Evolutionary conservation across 2,329 filamentous ascomycete genomes (phyloP), one percentile per base, ranked within the genome.

Genomic region (Cercospora sesami): DNA sequence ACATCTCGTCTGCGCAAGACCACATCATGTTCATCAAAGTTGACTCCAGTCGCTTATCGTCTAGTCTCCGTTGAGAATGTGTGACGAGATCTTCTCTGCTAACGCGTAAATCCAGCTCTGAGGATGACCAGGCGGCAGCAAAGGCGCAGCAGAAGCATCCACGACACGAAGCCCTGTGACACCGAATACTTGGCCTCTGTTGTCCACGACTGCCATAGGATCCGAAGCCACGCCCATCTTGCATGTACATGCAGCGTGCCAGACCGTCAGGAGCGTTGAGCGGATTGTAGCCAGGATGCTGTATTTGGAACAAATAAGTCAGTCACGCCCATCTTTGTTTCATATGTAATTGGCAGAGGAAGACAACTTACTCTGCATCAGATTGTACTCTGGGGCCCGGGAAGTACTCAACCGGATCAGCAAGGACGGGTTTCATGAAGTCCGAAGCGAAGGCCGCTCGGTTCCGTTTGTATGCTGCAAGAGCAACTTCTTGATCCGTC

Each of bases 171-270:
- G 55, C 0, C 69, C 67, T 0, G 64, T 60, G 5, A 73, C 72
- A 7, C 72, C 72, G 30, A 66, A 68, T 1, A 73, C 72, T 51
- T 65, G 31, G 1, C 63, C 69, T 31, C 68, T 60, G 1, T 33
- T 78, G 68, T 87, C 84, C 0, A 89, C 78, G 0, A 88, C 86
- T 5, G 85, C 83, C 60, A 78, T 80, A 0, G 78, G 75, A 63
- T 87, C 82, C 21, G 80, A 79, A 2, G 59, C 33, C 21, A 33
- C 33, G 59, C 59, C 59, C 59, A 61, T 87, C 28, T 84, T 84
- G 72, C 83, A 86, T 0, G 86, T 87, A 2, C 85, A 86, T 0
- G 81, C 81, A 0, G 86, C 63, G 31, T 65, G 64, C 68, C 68
- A 69, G 21, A 64, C 59, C 1, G 61, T 61, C 30, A 42, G 18